phyloP scores from a whole-genome alignment of 176 grass and related monocot species.

The Miscanthus lutarioriparius region DNA sequence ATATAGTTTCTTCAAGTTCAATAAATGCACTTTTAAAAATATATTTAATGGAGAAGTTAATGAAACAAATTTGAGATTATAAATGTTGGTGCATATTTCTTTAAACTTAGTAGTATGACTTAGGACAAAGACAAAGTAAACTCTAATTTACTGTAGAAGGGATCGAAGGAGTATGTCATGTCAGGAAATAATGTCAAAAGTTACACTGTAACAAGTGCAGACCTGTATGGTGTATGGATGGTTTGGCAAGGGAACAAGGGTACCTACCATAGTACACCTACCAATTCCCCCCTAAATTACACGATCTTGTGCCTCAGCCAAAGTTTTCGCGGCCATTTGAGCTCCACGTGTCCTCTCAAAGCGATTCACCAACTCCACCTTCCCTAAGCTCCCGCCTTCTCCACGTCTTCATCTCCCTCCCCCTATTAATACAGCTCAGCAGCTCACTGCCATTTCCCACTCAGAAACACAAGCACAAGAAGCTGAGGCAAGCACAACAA shows the following conservation, averaged over 20 bases:
- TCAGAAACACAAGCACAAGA: not conserved
- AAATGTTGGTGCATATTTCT: not conserved
- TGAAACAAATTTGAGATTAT: not conserved
- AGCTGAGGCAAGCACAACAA: not conserved
- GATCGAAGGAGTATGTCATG: not conserved
- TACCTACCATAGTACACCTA: slow-evolving; percentile 45
- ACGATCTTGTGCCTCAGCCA: not conserved
- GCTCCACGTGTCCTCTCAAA: slow-evolving; percentile 36
- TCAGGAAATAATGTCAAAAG: not conserved
- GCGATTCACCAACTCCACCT: slow-evolving; percentile 40
- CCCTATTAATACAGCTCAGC: slow-evolving; percentile 51
- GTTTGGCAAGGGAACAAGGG: slow-evolving; percentile 18
- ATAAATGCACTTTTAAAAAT: not conserved
- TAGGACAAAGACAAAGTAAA: not conserved
- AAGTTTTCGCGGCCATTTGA: slow-evolving; percentile 35
- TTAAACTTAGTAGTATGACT: not conserved
- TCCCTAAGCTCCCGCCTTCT: not conserved
- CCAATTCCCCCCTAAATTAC: slow-evolving; percentile 20
- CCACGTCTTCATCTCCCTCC: not conserved
- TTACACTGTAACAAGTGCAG: not conserved
- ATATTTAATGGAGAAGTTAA: not conserved
- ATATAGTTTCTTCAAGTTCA: not conserved
- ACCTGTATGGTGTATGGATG: not conserved
- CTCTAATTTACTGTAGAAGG: not conserved
- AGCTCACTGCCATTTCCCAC: slow-evolving; percentile 41